These are phyloP conservation scores for Lithocarpus polystachyus DNA, from an alignment of 306 rosid species.

Conservation along the genomic window DNA sequence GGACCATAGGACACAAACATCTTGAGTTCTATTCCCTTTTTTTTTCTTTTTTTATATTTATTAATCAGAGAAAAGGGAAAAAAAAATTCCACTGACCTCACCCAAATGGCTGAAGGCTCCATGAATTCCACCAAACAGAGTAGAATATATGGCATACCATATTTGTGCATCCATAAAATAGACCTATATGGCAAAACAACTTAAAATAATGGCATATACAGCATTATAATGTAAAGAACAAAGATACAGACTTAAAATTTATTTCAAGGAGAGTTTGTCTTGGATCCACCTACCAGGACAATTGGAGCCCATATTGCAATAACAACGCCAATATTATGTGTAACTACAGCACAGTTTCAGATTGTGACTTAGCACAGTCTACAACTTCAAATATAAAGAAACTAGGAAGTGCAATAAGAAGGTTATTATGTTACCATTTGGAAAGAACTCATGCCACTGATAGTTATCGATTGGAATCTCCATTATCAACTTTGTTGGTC, in stretches of 20 bases:
- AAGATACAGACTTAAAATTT: constrained; percentile 13
- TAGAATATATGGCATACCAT: constrained; percentile 97
- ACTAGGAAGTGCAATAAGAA: constrained; percentile 18
- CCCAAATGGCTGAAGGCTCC: constrained; percentile 99
- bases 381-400: constrained; percentile 10
- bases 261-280: constrained; percentile 9
- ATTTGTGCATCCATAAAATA: constrained; percentile 97
- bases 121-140: constrained; percentile 83
- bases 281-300: constrained; percentile 66
- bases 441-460: constrained; percentile 97
- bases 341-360: constrained; percentile 46
- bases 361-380: constrained; percentile 23
- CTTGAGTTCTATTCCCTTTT: too few species aligned
- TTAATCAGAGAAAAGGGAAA: background rate
- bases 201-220: constrained; percentile 13
- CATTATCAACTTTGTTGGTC: constrained; percentile 84
- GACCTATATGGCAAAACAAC: constrained; percentile 55
- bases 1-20: too few species aligned
- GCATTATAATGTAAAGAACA: constrained; percentile 13
- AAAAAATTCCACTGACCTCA: constrained; percentile 67
- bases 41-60: background rate
- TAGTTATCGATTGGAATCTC: constrained; percentile 59
- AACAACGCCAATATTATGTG: constrained; percentile 54
- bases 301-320: constrained; percentile 96
- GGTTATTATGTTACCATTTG: constrained; percentile 57